Conservation (phyloP, 305 asterid species). For the Caryopteris hybrid region DNA sequence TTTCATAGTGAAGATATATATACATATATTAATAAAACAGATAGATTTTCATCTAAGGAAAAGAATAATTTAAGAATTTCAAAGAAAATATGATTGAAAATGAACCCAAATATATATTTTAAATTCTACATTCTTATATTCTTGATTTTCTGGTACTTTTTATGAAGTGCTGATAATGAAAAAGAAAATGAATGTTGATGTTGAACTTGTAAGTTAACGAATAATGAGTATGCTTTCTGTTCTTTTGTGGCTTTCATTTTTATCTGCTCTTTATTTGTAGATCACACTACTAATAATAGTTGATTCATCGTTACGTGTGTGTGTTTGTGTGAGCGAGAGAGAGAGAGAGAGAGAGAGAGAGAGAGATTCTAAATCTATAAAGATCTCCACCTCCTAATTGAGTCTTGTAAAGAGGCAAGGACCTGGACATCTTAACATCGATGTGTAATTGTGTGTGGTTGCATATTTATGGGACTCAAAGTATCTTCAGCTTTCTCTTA, state of each 20-base stretch:
- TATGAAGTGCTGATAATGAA: neutral
- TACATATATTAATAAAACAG: too few relatives aligned
- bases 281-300: neutral
- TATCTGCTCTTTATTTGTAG: too few relatives aligned
- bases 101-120: neutral
- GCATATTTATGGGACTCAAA: conserved; percentile 21
- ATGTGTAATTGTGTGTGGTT: neutral
- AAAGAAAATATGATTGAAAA: too few relatives aligned
- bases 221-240: neutral
- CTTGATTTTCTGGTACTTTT: neutral
- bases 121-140: neutral
- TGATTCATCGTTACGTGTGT: neutral
- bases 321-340: too few relatives aligned
- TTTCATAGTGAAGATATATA: too few relatives aligned
- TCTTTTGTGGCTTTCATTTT: neutral
- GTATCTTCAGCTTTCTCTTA: conserved; percentile 12
- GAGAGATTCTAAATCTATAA: too few relatives aligned
- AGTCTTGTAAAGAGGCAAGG: too few relatives aligned
- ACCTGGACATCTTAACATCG: too few relatives aligned
- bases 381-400: too few relatives aligned
- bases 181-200: neutral
- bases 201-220: neutral
- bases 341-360: neutral
- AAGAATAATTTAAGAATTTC: too few relatives aligned
- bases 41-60: too few relatives aligned